Conservation (phyloP, 495 filamentous ascomycete genomes). For the Aspergillus panamensis region DNA sequence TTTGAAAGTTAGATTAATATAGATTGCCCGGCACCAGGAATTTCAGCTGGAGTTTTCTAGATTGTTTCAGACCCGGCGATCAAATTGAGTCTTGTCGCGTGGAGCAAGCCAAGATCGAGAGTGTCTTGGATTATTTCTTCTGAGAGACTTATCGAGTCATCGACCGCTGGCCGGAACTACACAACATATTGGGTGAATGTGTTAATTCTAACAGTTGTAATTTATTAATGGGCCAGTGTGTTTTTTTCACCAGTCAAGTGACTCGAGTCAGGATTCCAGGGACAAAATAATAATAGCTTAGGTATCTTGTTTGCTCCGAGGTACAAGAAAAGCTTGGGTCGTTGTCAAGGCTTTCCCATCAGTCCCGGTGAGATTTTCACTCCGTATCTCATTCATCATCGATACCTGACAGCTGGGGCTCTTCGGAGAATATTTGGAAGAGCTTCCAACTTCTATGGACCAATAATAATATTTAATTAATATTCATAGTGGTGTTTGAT, state of each 20-base stretch:
- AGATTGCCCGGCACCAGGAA: conserved; percentile 5
- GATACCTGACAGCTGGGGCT: background rate
- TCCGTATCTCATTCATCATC: background rate
- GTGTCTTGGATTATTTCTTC: background rate
- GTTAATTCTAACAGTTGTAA: background rate
- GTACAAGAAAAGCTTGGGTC: too few relatives aligned
- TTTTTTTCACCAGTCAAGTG: too few relatives aligned
- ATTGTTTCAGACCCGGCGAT: conserved; percentile 42
- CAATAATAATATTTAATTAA: background rate
- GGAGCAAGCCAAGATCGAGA: conserved; percentile 1
- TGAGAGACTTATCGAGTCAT: background rate
- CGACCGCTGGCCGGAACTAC: too few relatives aligned
- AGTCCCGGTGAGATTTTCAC: background rate
- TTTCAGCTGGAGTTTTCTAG: conserved; percentile 28
- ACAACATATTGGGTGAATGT: too few relatives aligned
- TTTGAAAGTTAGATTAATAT: conserved; percentile 1
- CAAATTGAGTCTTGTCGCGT: conserved; percentile 23
- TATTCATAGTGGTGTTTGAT: too few relatives aligned
- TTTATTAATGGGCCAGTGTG: background rate
- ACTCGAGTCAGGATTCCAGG: background rate
- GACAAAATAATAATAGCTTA: background rate
- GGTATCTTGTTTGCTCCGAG: too few relatives aligned
- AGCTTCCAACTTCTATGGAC: background rate
- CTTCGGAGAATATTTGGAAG: background rate
- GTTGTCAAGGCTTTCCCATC: background rate